These are phyloP conservation scores for Carex arenaria DNA, from an alignment of 202 grass and related monocot genomes.

Conservation along the genomic window DNA sequence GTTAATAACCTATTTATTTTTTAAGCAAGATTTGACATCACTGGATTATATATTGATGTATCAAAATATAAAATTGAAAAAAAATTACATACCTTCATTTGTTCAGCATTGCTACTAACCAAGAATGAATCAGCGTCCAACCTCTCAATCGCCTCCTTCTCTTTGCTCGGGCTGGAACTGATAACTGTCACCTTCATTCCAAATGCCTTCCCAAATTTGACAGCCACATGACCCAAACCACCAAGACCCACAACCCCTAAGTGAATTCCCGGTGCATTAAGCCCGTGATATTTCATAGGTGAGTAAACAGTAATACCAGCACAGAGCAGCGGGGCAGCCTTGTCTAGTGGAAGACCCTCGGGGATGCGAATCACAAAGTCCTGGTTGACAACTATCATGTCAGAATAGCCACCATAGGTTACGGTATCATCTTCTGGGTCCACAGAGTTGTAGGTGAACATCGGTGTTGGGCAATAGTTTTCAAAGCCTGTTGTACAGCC, in stretches of 20 bases:
- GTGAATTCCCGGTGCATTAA: slow-evolving; percentile 40
- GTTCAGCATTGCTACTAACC: slow-evolving; percentile 24
- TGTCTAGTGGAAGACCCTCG: slow-evolving; percentile 58
- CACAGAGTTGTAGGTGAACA: slow-evolving; percentile 62
- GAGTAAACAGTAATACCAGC: slow-evolving; percentile 66
- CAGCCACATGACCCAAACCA: slow-evolving; percentile 71
- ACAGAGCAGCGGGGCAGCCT: slow-evolving; percentile 61
- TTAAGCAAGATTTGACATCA: neutral
- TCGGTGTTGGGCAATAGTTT: slow-evolving; percentile 37
- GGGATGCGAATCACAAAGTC: slow-evolving; percentile 64
- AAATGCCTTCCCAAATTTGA: slow-evolving; percentile 72
- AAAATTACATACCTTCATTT: slow-evolving; percentile 43
- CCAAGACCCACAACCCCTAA: slow-evolving; percentile 71
- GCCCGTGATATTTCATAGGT: slow-evolving; percentile 71
- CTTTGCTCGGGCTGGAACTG: slow-evolving; percentile 50
- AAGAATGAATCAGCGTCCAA: slow-evolving; percentile 70
- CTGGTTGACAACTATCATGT: slow-evolving; percentile 46
- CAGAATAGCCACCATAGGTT: slow-evolving; percentile 77
- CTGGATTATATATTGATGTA: neutral
- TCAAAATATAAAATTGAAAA: too few relatives aligned
- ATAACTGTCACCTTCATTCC: slow-evolving; percentile 71
- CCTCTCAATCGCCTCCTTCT: slow-evolving; percentile 55
- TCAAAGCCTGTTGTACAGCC: slow-evolving; percentile 43
- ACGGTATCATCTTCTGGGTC: slow-evolving; percentile 46
- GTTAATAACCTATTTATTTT: neutral